Base-by-base conservation (phyloP, 192 early-diverging fungal genomes). In the Oehlia diaphana region DNA sequence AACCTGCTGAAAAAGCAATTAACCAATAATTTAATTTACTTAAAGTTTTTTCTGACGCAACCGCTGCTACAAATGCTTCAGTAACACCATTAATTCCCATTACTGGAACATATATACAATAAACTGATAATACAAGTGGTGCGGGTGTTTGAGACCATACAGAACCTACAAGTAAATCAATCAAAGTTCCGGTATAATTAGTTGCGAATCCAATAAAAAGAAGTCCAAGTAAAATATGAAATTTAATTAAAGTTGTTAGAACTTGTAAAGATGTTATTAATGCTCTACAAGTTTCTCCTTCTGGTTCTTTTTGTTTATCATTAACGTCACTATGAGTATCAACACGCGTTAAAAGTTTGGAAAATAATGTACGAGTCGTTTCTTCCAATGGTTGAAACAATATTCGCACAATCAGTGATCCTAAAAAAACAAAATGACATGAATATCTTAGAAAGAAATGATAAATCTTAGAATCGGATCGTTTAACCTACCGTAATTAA, bases 31-130 rank as follows among this genome's bases (percentile, higher is more conserved):
- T 95, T 50, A 94, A 86, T 23, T 78, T 63, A 7, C 83, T 44
- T 12, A 99, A 83, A 67, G 92, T 90, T 2, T 82, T 78, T 58
- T 89, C 83, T 6, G 92, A 84, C 0, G 92, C 98, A 23, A 96
- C 94, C 3, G 93, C 94, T 79, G 96, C 95, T 23, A 98, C 88
- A 83, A 96, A 98, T 2, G 93, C 94, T 82, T 99, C 98, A 7
- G 94, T 92, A 71, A 99, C 93, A 0, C 98, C 98, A 82, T 99
- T 99, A 39, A 97, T 72, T 14, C 95, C 98, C 94, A 98, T 93
- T 13, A 98, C 74, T 4, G 98, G 98, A 1, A 99, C 88, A 86
- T 96, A 99, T 47, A 93, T 77, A 77, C 96, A 97, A 81, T 98
- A 99, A 1, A 89, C 82, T 2, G 90, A 82, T 49, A 98, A 83